Evolutionary conservation across 1,284 basidiomycete species (phyloP).

Genomic region (Schizophyllum amplum): DNA sequence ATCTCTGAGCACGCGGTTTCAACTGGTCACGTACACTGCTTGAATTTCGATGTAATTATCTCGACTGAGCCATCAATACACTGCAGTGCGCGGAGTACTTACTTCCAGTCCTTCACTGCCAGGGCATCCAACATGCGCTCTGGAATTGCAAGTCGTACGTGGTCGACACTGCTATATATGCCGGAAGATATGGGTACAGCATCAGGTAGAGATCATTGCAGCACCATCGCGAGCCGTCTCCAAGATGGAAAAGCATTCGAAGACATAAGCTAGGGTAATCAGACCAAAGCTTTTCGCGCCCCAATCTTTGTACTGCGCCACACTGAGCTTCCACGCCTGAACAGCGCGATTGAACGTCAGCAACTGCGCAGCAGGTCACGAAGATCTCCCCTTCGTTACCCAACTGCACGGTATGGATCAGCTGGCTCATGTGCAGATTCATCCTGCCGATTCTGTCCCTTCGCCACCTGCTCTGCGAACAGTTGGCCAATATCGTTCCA

Average conservation of each 20-base stretch:
- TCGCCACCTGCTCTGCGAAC: conserved; percentile 50
- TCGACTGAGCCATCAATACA: no score
- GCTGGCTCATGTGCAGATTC: conserved; percentile 45
- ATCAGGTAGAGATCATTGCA: background rate
- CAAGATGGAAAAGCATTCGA: conserved; percentile 49
- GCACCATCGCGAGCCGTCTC: background rate
- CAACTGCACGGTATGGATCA: conserved; percentile 30
- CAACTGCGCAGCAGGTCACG: background rate
- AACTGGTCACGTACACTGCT: no score
- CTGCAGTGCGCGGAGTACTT: no score
- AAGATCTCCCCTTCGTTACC: conserved; percentile 31
- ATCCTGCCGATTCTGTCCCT: conserved; percentile 55
- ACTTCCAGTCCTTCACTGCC: no score
- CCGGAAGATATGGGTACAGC: no score
- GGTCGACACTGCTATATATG: no score
- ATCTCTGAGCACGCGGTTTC: no score
- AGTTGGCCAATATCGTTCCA: conserved; percentile 64
- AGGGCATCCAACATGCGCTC: no score
- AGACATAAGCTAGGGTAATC: conserved; percentile 48
- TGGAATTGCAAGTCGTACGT: no score
- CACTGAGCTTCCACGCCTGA: conserved; percentile 54
- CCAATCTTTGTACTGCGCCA: conserved; percentile 34
- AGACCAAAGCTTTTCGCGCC: conserved; percentile 64
- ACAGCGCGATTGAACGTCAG: conserved; percentile 41
- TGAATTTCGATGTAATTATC: no score